These are phyloP conservation scores for Boletus mariae DNA, from an alignment of 1,284 basidiomycete species.

Conservation along the genomic window DNA sequence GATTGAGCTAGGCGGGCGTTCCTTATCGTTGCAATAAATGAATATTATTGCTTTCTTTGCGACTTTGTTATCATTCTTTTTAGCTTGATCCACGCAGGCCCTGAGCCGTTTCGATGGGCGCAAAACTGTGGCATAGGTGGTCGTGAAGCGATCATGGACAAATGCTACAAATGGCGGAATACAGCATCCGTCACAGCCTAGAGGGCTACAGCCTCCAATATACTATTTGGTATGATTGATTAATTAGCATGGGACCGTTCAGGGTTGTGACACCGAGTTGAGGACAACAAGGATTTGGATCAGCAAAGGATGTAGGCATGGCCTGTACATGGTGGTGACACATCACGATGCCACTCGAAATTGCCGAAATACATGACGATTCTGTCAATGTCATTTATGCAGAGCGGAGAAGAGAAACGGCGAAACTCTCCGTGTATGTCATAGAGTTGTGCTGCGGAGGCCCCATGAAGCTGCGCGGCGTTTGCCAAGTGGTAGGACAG, in stretches of 20 bases:
- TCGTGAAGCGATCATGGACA: slow-evolving; percentile 9
- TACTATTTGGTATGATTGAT: slow-evolving; percentile 12
- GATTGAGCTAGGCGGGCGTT: slow-evolving; percentile 81
- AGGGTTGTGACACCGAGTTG: slow-evolving; percentile 21
- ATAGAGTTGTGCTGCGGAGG: slow-evolving; percentile 11
- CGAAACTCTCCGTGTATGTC: background rate
- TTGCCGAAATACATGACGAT: background rate
- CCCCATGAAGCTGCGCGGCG: background rate
- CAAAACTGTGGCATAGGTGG: slow-evolving; percentile 26
- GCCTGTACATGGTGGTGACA: slow-evolving; percentile 2
- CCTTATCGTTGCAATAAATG: background rate
- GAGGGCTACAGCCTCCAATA: slow-evolving; percentile 15
- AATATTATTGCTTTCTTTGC: background rate
- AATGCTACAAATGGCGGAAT: slow-evolving; percentile 15
- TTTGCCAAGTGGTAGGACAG: background rate
- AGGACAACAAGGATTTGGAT: slow-evolving; percentile 1
- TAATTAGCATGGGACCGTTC: slow-evolving; percentile 16
- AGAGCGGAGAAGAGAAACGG: background rate
- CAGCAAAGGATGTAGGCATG: slow-evolving; percentile 1
- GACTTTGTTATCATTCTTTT: background rate
- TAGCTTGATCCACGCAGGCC: background rate
- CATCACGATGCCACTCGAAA: background rate
- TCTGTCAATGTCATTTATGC: background rate
- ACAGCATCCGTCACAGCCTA: slow-evolving; percentile 18
- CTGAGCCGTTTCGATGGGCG: slow-evolving; percentile 14